Evolutionary conservation across 139 green algal genomes (phyloP).

Genomic region (Asterochloris sp.): DNA sequence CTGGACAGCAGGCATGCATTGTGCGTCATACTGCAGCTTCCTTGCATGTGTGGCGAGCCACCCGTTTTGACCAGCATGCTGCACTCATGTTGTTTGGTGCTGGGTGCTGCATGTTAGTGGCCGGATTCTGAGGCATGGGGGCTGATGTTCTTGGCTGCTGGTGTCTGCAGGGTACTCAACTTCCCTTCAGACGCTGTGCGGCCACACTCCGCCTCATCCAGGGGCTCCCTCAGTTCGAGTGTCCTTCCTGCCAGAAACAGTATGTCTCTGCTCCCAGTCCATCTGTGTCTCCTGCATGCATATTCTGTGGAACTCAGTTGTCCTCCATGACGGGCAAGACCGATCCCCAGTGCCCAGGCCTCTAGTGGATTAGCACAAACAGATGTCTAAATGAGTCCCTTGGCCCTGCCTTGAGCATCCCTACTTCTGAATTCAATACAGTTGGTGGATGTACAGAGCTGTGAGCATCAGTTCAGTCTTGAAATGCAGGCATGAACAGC

Average conservation of each 20-base stretch:
- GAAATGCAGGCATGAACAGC: no score
- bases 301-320: background rate
- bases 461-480: no score
- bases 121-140: background rate
- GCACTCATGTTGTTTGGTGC: background rate
- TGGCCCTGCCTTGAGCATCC: no score
- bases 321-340: no score
- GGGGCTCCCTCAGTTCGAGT: background rate
- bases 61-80: background rate
- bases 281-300: background rate
- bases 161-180: background rate
- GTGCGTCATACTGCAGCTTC: background rate
- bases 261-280: background rate
- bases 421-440: no score
- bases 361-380: no score
- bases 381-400: no score
- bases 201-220: background rate
- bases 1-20: background rate
- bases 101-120: background rate
- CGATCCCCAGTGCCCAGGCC: no score
- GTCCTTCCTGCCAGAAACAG: background rate
- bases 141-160: background rate
- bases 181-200: background rate
- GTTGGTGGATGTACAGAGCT: no score
- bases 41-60: background rate